Evolutionary conservation across 495 filamentous ascomycete genomes (phyloP).

Genomic region (Tuber magnatum): DNA sequence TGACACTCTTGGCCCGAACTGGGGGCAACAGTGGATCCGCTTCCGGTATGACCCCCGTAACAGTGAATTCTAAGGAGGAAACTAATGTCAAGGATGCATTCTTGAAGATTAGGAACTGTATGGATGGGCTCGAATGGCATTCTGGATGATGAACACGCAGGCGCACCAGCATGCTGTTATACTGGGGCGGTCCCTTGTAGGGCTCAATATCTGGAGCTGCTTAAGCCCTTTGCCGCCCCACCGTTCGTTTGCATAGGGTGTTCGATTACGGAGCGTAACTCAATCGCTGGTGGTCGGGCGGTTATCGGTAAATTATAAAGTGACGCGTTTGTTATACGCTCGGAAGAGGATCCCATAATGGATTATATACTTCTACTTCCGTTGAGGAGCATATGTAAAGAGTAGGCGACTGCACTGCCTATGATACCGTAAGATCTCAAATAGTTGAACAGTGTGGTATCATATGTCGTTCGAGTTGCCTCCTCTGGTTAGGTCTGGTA

Average conservation of each 20-base stretch:
- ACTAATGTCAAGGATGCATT: background rate
- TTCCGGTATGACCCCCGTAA: constrained; percentile 22
- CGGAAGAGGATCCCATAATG: background rate
- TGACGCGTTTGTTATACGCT: background rate
- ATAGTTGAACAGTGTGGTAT: background rate
- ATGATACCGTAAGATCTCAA: background rate
- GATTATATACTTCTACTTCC: background rate
- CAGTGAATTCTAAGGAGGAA: background rate
- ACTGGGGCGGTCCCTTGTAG: background rate
- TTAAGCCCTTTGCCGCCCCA: background rate
- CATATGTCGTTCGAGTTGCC: background rate
- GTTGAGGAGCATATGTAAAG: background rate
- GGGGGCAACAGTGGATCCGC: constrained; percentile 19
- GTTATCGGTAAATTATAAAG: background rate
- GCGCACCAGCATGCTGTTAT: background rate
- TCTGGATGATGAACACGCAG: background rate
- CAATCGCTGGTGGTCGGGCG: background rate
- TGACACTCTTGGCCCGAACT: constrained; percentile 9
- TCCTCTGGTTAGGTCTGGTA: background rate
- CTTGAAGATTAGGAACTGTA: background rate
- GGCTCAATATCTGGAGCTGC: background rate
- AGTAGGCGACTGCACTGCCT: background rate
- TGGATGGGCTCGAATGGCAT: background rate
- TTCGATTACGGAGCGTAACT: background rate
- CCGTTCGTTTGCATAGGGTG: background rate